Evolutionary conservation across 176 grass and related monocot species (phyloP).

Genomic region (Ensete glaucum): DNA sequence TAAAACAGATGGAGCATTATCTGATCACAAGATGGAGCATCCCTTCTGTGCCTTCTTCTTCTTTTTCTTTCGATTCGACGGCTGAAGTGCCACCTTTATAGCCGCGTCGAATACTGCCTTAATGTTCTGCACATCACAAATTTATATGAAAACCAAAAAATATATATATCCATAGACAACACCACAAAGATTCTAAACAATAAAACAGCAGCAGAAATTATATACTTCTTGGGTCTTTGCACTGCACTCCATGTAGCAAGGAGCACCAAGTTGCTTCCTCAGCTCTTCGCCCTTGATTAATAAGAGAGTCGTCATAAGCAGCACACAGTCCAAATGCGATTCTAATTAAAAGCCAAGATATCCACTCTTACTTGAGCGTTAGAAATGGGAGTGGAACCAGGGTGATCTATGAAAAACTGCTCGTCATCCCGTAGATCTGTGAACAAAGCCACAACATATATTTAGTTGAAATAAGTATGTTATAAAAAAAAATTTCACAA

Average conservation of each 20-base stretch:
- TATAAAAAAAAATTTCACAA: conserved; percentile 1
- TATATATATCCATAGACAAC: conserved; percentile 3
- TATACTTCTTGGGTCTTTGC: conserved; percentile 75
- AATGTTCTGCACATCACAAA: conserved; percentile 42
- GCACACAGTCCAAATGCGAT: background rate
- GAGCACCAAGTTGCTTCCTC: conserved; percentile 57
- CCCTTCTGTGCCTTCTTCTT: conserved; percentile 54
- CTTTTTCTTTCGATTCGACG: conserved; percentile 67
- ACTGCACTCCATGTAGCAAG: conserved; percentile 61
- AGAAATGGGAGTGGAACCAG: conserved; percentile 37
- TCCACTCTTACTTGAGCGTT: conserved; percentile 27
- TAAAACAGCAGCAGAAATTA: background rate
- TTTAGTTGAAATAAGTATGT: no score
- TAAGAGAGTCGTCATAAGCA: conserved; percentile 1
- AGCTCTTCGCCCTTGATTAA: conserved; percentile 57
- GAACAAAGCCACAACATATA: no score
- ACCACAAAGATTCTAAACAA: conserved; percentile 16
- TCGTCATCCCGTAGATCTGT: conserved; percentile 13
- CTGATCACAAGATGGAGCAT: conserved; percentile 55
- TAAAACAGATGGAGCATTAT: background rate
- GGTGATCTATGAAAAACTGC: conserved; percentile 41
- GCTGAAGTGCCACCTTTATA: conserved; percentile 72
- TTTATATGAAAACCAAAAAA: background rate
- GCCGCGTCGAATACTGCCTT: conserved; percentile 74
- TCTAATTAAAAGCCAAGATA: background rate